phyloP scores from a whole-genome alignment of 805 yeast genomes.

The Candida krabiensis region DNA sequence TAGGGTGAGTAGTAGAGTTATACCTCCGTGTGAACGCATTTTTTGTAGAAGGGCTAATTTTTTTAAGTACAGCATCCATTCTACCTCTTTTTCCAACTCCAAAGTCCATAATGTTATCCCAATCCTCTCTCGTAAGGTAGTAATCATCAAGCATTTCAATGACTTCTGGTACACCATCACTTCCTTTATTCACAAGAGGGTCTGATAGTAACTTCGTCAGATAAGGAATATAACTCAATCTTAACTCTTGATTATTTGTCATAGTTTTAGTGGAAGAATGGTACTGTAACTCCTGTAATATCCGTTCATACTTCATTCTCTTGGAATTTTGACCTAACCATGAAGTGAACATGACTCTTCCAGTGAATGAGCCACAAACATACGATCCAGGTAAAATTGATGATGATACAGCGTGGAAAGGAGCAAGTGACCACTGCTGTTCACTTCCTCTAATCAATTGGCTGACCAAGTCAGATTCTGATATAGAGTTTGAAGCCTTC shows the following conservation, averaged over 20 bases:
- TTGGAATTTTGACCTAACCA: conserved; percentile 93
- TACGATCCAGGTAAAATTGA: conserved; percentile 76
- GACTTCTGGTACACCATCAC: conserved; percentile 64
- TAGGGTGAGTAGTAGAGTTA: conserved; percentile 76
- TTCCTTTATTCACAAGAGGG: conserved; percentile 58
- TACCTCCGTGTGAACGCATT: conserved; percentile 85
- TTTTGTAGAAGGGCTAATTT: conserved; percentile 75
- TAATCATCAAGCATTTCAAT: conserved; percentile 80
- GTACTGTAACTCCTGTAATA: conserved; percentile 84
- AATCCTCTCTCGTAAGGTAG: conserved; percentile 85
- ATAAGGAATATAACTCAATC: conserved; percentile 74
- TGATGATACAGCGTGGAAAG: conserved; percentile 85
- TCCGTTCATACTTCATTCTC: conserved; percentile 69
- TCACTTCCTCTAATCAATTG: conserved; percentile 82
- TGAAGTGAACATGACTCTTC: conserved; percentile 74
- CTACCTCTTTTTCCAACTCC: conserved; percentile 59
- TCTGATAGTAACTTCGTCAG: conserved; percentile 53
- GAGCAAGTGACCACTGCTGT: conserved; percentile 92
- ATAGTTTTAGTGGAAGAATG: conserved; percentile 81
- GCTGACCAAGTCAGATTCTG: conserved; percentile 83
- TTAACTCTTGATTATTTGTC: conserved; percentile 69
- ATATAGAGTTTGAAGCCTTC: conserved; percentile 81
- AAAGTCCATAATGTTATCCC: conserved; percentile 85
- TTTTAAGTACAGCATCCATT: conserved; percentile 48
- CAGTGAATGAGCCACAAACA: conserved; percentile 69